These are phyloP conservation scores for Bruguiera hainesii DNA, from an alignment of 441 rosid genomes.

Conservation along the genomic window DNA sequence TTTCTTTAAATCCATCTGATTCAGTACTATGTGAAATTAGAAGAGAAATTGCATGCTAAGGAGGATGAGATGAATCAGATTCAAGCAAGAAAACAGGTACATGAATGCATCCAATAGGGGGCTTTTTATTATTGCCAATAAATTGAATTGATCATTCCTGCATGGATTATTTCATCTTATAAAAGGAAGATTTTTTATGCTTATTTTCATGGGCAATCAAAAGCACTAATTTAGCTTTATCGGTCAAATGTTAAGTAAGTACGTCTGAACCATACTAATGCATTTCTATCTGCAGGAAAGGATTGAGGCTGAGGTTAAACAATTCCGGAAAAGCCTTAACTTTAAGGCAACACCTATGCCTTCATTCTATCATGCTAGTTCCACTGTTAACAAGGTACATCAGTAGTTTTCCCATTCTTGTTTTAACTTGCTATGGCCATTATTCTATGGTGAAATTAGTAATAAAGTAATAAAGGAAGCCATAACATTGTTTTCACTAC, in stretches of 20 bases:
- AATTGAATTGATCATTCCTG: too few species aligned
- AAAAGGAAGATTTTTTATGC: slow-evolving; percentile 8
- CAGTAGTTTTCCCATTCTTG: slow-evolving; percentile 4
- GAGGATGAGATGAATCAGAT: slow-evolving; percentile 61
- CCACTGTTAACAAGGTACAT: slow-evolving; percentile 55
- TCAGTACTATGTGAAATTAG: slow-evolving; percentile 69
- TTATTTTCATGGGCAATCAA: not conserved
- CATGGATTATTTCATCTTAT: slow-evolving; percentile 2
- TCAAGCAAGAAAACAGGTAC: slow-evolving; percentile 68
- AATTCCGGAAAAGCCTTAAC: slow-evolving; percentile 65
- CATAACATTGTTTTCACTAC: not conserved
- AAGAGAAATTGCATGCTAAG: slow-evolving; percentile 69
- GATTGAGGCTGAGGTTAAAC: slow-evolving; percentile 59
- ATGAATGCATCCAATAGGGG: not conserved
- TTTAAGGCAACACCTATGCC: slow-evolving; percentile 91
- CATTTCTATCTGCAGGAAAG: slow-evolving; percentile 46
- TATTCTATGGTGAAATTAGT: slow-evolving; percentile 2
- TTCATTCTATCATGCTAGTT: slow-evolving; percentile 55
- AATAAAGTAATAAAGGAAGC: not conserved
- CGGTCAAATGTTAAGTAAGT: not conserved
- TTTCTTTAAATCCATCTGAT: slow-evolving; percentile 8
- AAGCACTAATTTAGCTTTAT: too few species aligned
- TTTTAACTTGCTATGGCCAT: slow-evolving; percentile 2
- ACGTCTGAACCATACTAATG: not conserved
- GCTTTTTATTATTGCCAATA: too few species aligned